Evolutionary conservation across 371 early-diverging fungal species (phyloP).

Genomic region (Mucor piriformis): DNA sequence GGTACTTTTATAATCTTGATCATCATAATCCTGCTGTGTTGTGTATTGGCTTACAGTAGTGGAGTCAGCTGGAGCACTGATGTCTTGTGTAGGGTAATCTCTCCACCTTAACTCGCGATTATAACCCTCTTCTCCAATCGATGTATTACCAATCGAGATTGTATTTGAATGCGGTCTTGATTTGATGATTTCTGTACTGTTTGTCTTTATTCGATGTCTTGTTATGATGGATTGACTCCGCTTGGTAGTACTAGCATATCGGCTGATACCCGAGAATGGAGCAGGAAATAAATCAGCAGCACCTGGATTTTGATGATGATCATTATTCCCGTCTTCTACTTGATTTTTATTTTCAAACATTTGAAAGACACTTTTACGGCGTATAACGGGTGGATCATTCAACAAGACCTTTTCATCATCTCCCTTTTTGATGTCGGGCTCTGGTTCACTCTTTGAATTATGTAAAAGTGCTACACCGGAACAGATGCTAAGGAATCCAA

Average conservation of each 20-base stretch:
- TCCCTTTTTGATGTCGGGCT: slow-evolving; percentile 1
- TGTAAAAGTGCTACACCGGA: slow-evolving; percentile 51
- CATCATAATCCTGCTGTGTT: neutral
- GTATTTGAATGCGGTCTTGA: slow-evolving; percentile 20
- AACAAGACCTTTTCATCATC: slow-evolving; percentile 14
- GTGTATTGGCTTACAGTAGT: too few species aligned
- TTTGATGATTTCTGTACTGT: neutral
- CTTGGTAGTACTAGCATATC: slow-evolving; percentile 34
- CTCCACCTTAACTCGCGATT: slow-evolving; percentile 22
- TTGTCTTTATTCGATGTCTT: neutral
- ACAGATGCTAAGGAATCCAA: slow-evolving; percentile 90
- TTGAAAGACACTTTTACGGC: slow-evolving; percentile 28
- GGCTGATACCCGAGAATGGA: slow-evolving; percentile 36
- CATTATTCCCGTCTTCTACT: neutral
- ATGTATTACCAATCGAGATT: slow-evolving; percentile 29
- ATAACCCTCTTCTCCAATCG: slow-evolving; percentile 24
- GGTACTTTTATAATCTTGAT: neutral
- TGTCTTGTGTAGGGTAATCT: slow-evolving; percentile 7
- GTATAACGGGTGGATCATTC: neutral
- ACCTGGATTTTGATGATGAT: slow-evolving; percentile 27
- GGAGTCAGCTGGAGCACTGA: neutral
- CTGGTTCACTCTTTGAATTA: slow-evolving; percentile 34
- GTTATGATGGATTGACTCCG: slow-evolving; percentile 23
- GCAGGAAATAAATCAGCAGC: slow-evolving; percentile 39
- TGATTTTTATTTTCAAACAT: slow-evolving; percentile 27